Evolutionary conservation across 768 basidiomycete genomes (phyloP), one percentile per base, ranked within the genome.

Genomic region (Tulasnella sp.): DNA sequence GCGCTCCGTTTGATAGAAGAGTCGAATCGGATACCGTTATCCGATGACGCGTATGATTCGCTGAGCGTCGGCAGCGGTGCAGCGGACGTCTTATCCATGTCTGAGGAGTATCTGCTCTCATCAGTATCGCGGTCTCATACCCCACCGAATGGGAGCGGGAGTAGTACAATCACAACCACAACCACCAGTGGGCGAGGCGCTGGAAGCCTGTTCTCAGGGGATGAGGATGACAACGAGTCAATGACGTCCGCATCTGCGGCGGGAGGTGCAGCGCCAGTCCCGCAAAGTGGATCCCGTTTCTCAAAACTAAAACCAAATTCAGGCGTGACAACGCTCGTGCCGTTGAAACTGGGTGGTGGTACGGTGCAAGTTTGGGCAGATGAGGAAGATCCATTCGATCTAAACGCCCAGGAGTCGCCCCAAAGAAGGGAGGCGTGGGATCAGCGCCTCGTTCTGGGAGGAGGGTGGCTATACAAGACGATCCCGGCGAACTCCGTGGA

Each of bases 301-400:
- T 5, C 32, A 7, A 51, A 51, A 32, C 34, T 51, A 21, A 30
- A 34, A 7, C 52, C 61, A 15, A 56, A 59, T 23, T 41, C 61
- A 5, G 47, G 30, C 21, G 45, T 34, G n/a, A 34, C 44, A 48
- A 63, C 48, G 41, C 32, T 63, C 24, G 58, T 63, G 9, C 61
- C 61, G 24, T 27, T 63, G 7, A 63, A 47, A 4, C 34, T 38
- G 34, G 75, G 79, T 27, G 71, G 74, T 41, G 80, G 82, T 64
- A 77, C 76, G 17, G 76, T 92, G 7, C 85, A 86, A 0, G 86
- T 92, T 1, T 91, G 89, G 89, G 85, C 87, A 63, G 85, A 88
- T 62, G 84, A 85, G 52, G 76, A 80, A 13, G 70, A 78, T 34
- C 68, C 44, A 1, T 47, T 73, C 61, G 69, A 74, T 3, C 75